Conservation (phyloP, 2,329 filamentous ascomycete genomes). For the Pezicula rhizophila region DNA sequence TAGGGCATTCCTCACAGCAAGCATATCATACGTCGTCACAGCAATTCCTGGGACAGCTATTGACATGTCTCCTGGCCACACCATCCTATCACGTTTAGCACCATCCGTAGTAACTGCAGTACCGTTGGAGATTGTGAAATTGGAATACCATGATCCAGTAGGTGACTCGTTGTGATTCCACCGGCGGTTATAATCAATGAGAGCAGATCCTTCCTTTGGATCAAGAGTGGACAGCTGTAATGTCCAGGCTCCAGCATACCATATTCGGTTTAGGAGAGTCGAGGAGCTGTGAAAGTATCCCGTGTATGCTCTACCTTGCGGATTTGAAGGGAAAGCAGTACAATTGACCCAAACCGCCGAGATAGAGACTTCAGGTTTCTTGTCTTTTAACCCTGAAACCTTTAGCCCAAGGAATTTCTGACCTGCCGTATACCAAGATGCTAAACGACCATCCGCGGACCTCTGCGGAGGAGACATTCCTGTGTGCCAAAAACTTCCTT, state of each 20-base stretch:
- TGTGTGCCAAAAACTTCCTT: constrained; percentile 18
- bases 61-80: constrained; percentile 59
- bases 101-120: constrained; percentile 38
- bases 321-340: constrained; percentile 35
- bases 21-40: constrained; percentile 47
- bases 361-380: constrained; percentile 26
- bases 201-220: constrained; percentile 28
- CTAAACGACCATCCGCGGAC: neutral
- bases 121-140: constrained; percentile 27
- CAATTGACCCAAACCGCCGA: constrained; percentile 33
- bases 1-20: constrained; percentile 41
- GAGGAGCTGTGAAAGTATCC: constrained; percentile 47
- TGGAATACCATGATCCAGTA: constrained; percentile 26
- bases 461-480: constrained; percentile 7
- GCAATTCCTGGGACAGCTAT: constrained; percentile 49
- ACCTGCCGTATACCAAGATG: constrained; percentile 9
- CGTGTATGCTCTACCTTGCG: constrained; percentile 44
- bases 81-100: constrained; percentile 51
- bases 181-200: constrained; percentile 29
- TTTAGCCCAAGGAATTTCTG: constrained; percentile 15
- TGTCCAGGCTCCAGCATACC: constrained; percentile 44
- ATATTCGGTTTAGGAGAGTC: constrained; percentile 46
- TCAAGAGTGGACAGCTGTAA: constrained; percentile 37
- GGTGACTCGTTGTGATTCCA: constrained; percentile 25
- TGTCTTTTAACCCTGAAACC: constrained; percentile 6